These are phyloP conservation scores for Simplicillium aogashimaense DNA, from an alignment of 2,329 filamentous ascomycete genomes.

Conservation along the genomic window DNA sequence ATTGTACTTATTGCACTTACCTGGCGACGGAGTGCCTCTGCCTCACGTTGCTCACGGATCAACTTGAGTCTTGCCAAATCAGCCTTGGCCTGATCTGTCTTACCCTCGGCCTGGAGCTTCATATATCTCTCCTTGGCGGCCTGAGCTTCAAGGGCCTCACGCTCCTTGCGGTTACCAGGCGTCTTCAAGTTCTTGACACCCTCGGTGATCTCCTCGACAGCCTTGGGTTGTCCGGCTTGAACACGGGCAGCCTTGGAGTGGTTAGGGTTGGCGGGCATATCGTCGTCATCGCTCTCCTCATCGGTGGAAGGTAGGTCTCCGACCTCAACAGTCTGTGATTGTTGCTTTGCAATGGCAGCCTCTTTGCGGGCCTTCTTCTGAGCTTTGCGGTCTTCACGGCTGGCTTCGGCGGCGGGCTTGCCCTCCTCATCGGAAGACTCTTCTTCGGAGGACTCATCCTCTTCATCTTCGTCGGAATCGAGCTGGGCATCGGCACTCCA, in stretches of 20 bases:
- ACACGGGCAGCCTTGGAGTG: slow-evolving; percentile 67
- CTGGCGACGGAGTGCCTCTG: slow-evolving; percentile 73
- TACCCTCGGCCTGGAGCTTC: slow-evolving; percentile 86
- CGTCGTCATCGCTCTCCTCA: slow-evolving; percentile 44
- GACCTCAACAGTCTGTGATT: slow-evolving; percentile 61
- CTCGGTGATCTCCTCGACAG: slow-evolving; percentile 40
- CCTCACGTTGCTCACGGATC: slow-evolving; percentile 78
- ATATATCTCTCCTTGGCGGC: slow-evolving; percentile 84
- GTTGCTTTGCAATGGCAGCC: slow-evolving; percentile 71
- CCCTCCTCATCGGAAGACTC: slow-evolving; percentile 35
- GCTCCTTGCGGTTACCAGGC: slow-evolving; percentile 39
- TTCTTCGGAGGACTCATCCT: slow-evolving; percentile 43
- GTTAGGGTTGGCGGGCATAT: slow-evolving; percentile 85
- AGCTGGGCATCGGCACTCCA: slow-evolving; percentile 57
- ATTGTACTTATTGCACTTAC: slow-evolving; percentile 30
- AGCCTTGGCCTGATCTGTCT: slow-evolving; percentile 89
- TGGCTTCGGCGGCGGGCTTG: slow-evolving; percentile 30
- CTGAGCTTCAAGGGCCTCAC: slow-evolving; percentile 73
- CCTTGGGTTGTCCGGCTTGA: slow-evolving; percentile 31
- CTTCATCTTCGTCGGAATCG: slow-evolving; percentile 41
- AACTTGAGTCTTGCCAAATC: slow-evolving; percentile 76
- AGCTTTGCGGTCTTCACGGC: slow-evolving; percentile 77
- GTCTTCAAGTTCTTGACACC: slow-evolving; percentile 45
- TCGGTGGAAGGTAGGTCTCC: slow-evolving; percentile 77
- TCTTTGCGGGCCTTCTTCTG: slow-evolving; percentile 86